A percentile compares a stretch with the other conserved stretches of the same genome.
Conservation (phyloP, 2,329 filamentous ascomycete species). For the Fusarium acutatum region DNA sequence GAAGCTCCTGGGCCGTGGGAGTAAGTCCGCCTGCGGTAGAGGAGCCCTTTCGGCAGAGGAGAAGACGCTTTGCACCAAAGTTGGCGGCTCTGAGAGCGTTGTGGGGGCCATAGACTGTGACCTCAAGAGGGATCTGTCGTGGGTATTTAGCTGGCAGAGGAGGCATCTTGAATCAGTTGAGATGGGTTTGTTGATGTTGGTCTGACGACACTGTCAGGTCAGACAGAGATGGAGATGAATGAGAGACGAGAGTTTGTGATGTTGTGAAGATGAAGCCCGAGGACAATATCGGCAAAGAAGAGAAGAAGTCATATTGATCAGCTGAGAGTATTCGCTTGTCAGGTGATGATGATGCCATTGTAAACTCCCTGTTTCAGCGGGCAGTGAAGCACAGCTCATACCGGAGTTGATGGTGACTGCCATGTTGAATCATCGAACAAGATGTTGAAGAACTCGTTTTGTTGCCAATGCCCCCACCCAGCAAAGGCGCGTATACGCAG, state of each 20-base stretch:
- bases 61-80: conserved; percentile 59
- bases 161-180: conserved; percentile 6
- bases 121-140: conserved; percentile 54
- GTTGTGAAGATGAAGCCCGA: neutral
- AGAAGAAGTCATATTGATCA: neutral
- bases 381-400: neutral
- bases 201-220: neutral
- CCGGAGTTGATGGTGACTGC: conserved; percentile 1
- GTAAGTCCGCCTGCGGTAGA: conserved; percentile 62
- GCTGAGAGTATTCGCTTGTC: neutral
- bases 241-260: neutral
- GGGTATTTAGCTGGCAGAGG: neutral
- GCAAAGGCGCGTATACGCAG: neutral
- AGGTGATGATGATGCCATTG: neutral
- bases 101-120: conserved; percentile 61
- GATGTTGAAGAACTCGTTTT: neutral
- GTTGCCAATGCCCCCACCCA: neutral
- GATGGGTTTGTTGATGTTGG: neutral
- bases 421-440: neutral
- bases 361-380: neutral
- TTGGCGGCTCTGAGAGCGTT: conserved; percentile 51
- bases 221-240: neutral
- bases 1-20: conserved; percentile 54
- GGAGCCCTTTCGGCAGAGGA: conserved; percentile 62
- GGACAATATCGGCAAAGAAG: neutral